These are phyloP conservation scores for Cadophora gregata DNA, from an alignment of 2,329 filamentous ascomycete genomes.

Conservation along the genomic window DNA sequence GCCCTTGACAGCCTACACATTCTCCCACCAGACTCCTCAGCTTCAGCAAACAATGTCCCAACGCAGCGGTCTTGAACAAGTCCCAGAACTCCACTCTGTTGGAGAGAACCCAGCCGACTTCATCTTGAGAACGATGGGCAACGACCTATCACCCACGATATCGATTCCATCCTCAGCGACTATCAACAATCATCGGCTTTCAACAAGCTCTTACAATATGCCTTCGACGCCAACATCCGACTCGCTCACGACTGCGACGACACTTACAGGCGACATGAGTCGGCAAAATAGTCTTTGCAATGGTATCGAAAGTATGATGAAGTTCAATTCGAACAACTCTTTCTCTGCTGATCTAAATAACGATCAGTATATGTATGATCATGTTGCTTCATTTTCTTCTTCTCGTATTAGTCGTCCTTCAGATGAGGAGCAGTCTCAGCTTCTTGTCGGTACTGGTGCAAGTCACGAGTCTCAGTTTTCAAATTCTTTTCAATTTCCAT, in stretches of 20 bases:
- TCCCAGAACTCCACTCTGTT: slow-evolving; percentile 38
- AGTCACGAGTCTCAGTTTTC: slow-evolving; percentile 43
- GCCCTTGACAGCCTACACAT: slow-evolving; percentile 37
- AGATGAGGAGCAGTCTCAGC: slow-evolving; percentile 43
- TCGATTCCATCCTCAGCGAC: slow-evolving; percentile 30
- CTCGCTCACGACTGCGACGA: slow-evolving; percentile 43
- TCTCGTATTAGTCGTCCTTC: slow-evolving; percentile 40
- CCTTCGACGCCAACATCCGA: slow-evolving; percentile 42
- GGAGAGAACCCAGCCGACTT: slow-evolving; percentile 36
- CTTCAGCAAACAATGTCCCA: slow-evolving; percentile 35
- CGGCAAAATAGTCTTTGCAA: slow-evolving; percentile 44
- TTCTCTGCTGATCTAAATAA: slow-evolving; percentile 39
- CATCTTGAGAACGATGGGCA: slow-evolving; percentile 34
- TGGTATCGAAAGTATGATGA: slow-evolving; percentile 45
- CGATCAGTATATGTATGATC: slow-evolving; percentile 41
- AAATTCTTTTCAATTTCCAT: slow-evolving; percentile 39
- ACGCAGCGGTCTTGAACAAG: slow-evolving; percentile 38
- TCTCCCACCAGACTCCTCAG: slow-evolving; percentile 34
- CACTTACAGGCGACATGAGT: slow-evolving; percentile 44
- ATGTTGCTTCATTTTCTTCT: slow-evolving; percentile 36
- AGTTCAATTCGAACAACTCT: slow-evolving; percentile 42
- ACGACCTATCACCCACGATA: slow-evolving; percentile 24
- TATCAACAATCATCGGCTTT: slow-evolving; percentile 30
- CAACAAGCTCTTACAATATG: slow-evolving; percentile 35
- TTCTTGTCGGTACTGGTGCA: slow-evolving; percentile 43